A percentile compares a stretch with the other conserved stretches of the same genome.
Evolutionary conservation across 305 asterid species (phyloP).

Genomic region (Petunia hybrid): DNA sequence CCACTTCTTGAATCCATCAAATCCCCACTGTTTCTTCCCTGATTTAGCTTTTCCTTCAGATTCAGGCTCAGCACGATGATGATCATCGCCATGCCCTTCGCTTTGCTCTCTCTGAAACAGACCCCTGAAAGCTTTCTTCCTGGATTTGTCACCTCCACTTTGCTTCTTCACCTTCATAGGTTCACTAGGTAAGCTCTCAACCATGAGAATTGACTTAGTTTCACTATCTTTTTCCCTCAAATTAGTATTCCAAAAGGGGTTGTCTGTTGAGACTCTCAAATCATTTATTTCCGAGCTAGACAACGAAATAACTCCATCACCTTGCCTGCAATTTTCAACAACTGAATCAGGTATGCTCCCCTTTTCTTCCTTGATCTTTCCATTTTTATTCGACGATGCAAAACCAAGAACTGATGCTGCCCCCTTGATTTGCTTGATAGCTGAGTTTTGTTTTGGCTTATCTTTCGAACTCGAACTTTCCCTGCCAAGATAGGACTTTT

Average conservation of each 20-base stretch:
- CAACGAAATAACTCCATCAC: too few species aligned
- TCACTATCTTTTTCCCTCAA: slow-evolving; percentile 50
- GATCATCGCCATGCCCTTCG: slow-evolving; percentile 32
- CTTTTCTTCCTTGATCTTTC: slow-evolving; percentile 46
- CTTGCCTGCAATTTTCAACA: slow-evolving; percentile 10
- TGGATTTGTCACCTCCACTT: slow-evolving; percentile 53
- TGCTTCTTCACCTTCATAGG: slow-evolving; percentile 43
- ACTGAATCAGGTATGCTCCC: slow-evolving; percentile 14
- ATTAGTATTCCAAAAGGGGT: slow-evolving; percentile 64
- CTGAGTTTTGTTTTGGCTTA: slow-evolving; percentile 41
- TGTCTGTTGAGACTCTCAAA: slow-evolving; percentile 47
- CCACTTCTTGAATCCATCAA: slow-evolving; percentile 87
- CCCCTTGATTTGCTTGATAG: slow-evolving; percentile 58
- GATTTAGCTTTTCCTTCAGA: slow-evolving; percentile 41
- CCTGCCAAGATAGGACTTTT: slow-evolving; percentile 41
- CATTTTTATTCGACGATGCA: slow-evolving; percentile 50
- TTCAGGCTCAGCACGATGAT: slow-evolving; percentile 32
- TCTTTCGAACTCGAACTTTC: slow-evolving; percentile 42
- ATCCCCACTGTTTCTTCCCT: slow-evolving; percentile 62
- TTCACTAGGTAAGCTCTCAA: slow-evolving; percentile 53
- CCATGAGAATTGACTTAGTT: slow-evolving; percentile 71
- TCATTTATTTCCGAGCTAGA: slow-evolving; percentile 39
- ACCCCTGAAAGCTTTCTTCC: slow-evolving; percentile 60
- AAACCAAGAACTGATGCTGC: slow-evolving; percentile 62
- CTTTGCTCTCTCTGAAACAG: slow-evolving; percentile 53